Evolutionary conservation across 1,284 basidiomycete genomes (phyloP), one percentile per base, ranked within the genome.

Genomic region (Somion occarium): DNA sequence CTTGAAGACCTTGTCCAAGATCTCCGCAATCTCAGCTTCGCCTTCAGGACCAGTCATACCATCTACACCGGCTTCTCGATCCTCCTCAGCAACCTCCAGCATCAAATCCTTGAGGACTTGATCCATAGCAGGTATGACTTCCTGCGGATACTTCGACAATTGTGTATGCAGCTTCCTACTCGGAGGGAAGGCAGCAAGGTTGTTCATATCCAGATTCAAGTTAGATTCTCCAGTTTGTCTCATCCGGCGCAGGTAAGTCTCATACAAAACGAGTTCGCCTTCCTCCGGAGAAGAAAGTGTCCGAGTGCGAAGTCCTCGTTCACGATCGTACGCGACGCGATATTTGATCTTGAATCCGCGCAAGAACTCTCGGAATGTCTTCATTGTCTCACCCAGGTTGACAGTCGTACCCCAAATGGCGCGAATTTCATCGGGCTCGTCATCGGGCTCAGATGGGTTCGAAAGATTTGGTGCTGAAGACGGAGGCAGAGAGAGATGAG

Each of bases 371-470:
- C 85, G 82, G 74, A 98, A 98, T 24, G 86, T 70, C 62, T 87
- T 86, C 91, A 98, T 97, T 11, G 90, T 89, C 67, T 97, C 91
- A 3, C 82, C 79, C 20, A 98, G 79, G 58, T 91, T 90, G 56
- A 99, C 93, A 2, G 88, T 94, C 1, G 96, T 99, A 34, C 96
- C 96, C 96, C 96, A 98, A 59, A 98, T 93, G 22, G 88, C 93
- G 53, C 91, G 90, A 54, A 91, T 85, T 53, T 89, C 88, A 55
- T 91, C 80, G 2, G 85, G 82, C 56, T 88, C 83, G 23, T 69
- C 67, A 1, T 82, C 76, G 1, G 81, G 79, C 0, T 71, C 74
- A 5, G 74, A 76, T 11, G 79, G 79, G 1, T 80, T 84, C 7
- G 89, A 87, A 24, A 90, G 74, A 24, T 75, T 66, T 11, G 72